Evolutionary conservation across 495 filamentous ascomycete species (phyloP).

Genomic region (Symbiotaphrina buchneri): DNA sequence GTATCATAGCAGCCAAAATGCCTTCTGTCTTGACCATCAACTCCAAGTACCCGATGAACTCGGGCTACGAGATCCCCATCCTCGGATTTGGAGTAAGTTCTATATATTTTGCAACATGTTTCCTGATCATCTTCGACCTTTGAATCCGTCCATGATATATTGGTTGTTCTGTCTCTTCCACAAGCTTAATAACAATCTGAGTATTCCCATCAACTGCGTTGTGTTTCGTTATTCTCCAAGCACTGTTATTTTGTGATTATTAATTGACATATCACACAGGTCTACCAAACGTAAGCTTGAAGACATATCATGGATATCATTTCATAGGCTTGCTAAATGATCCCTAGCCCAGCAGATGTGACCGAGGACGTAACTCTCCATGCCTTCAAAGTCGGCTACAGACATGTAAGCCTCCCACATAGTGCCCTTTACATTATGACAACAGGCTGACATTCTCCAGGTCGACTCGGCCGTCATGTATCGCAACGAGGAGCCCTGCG

Average conservation of each 20-base stretch:
- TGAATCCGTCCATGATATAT: no score
- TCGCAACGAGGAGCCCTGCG: constrained; percentile 43
- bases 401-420: constrained; percentile 26
- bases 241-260: no score
- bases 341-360: constrained; percentile 25
- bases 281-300: constrained; percentile 45
- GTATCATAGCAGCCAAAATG: constrained; percentile 18
- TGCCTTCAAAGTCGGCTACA: constrained; percentile 47
- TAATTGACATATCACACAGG: constrained; percentile 18
- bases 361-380: constrained; percentile 33
- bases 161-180: no score
- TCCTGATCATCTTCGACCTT: no score
- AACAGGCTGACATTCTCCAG: constrained; percentile 8
- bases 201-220: no score
- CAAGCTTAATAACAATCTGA: no score
- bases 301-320: constrained; percentile 2
- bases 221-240: no score
- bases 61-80: constrained; percentile 55
- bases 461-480: constrained; percentile 54
- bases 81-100: constrained; percentile 48
- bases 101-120: not conserved
- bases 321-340: constrained; percentile 5
- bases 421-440: not conserved
- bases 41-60: constrained; percentile 43
- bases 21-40: constrained; percentile 33